Base-by-base conservation (phyloP, 257 asterid species). In the Ilex aquifolium region DNA sequence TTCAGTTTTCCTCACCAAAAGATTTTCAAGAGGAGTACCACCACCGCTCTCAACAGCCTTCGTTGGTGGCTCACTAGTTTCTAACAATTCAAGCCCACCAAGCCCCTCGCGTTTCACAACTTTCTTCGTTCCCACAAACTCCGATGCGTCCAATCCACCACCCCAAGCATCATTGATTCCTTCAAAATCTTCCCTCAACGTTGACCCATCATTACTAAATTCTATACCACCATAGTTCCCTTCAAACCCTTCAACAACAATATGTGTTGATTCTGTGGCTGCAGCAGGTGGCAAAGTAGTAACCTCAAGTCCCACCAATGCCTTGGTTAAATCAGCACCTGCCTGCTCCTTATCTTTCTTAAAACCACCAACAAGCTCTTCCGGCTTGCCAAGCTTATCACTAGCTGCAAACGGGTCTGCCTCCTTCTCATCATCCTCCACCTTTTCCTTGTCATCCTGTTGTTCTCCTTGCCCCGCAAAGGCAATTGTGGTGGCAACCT, bases 71-170 rank as follows among this genome's bases (percentile, higher is more conserved):
- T 85, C 96, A 36, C 91, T 87, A 10, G 97, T 84, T 53, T 62
- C 87, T 67, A 92, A 69, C 40, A 92, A 79, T 58, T 92, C 99
- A 76, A 92, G 91, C 60, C 99, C 99, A 75, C 97, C 97, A 46
- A 92, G 97, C 65, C 99, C 99, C 62, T 72, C 78, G 21, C 80
- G 85, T 74, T 89, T 92, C 62, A 63, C 67, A 58, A 92, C 81
- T 78, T 92, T 92, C 85, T 92, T 92, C 6, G 91, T 32, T 40
- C 92, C 99, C 40, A 92, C 94, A 66, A 69, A 92, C 68, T 92
- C 99, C 0, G 97, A 89, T 13, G 88, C 99, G 75, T 92, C 99
- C 84, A 92, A 83, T 65, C 99, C 99, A n/a, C 97, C 99, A 70
- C 99, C 99, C 96, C 97, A 92, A 53, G 99, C 96, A 75, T 77